A percentile compares a stretch with the other conserved stretches of the same genome.
Conservation (phyloP, 805 yeast species). For the Wickerhamomyces chaumierensis region DNA sequence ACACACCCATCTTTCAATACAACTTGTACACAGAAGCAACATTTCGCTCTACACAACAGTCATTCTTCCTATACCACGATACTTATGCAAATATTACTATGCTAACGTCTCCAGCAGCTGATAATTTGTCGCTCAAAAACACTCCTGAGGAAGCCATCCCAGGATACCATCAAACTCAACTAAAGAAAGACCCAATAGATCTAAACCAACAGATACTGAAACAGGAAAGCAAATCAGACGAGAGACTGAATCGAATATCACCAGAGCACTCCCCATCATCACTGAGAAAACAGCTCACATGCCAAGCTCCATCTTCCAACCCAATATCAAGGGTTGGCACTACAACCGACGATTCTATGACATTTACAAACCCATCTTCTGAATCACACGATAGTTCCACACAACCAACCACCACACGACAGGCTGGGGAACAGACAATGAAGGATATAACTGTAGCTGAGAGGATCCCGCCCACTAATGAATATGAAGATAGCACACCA, state of each 20-base stretch:
- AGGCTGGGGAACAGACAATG: neutral
- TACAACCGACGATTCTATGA: slow-evolving; percentile 15
- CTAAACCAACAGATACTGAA: too few relatives aligned
- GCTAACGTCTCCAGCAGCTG: neutral
- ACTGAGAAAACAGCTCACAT: neutral
- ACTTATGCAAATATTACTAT: neutral
- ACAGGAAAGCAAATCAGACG: neutral
- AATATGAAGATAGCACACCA: slow-evolving; percentile 1
- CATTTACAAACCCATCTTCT: slow-evolving; percentile 17
- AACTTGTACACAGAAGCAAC: too few relatives aligned
- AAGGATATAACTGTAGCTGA: neutral
- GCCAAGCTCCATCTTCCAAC: slow-evolving; percentile 3
- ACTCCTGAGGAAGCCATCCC: neutral
- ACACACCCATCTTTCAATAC: too few relatives aligned
- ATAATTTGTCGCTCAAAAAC: neutral
- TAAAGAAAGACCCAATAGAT: neutral
- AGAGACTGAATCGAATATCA: neutral
- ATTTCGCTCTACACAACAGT: too few relatives aligned
- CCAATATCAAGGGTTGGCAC: slow-evolving; percentile 15
- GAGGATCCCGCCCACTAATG: too few relatives aligned
- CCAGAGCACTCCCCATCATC: slow-evolving; percentile 3
- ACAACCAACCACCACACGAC: neutral
- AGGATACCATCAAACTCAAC: too few relatives aligned
- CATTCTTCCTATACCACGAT: too few relatives aligned
- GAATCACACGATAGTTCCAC: slow-evolving; percentile 16